A percentile compares a stretch with the other conserved stretches of the same genome.
Evolutionary conservation across 768 basidiomycete species (phyloP).

Genomic region (Boletus barrowsii): DNA sequence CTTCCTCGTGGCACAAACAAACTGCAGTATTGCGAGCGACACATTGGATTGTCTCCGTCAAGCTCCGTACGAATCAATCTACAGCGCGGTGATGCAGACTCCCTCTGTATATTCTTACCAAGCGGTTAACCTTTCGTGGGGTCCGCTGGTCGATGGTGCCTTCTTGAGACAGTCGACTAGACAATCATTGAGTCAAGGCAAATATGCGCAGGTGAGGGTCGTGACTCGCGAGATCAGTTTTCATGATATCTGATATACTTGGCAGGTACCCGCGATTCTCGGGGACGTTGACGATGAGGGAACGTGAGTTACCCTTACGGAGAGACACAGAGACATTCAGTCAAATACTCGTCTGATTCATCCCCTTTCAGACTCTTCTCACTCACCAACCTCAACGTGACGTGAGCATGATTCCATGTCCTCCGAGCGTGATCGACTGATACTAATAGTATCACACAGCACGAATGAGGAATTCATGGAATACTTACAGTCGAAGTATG

Average conservation of each 20-base stretch:
- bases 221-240: not conserved
- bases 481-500: slow-evolving; percentile 1
- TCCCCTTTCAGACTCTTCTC: slow-evolving; percentile 26
- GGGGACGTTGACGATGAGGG: slow-evolving; percentile 2
- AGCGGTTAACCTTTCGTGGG: slow-evolving; percentile 9
- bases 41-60: slow-evolving; percentile 17
- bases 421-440: not conserved
- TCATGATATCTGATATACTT: not conserved
- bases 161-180: not conserved
- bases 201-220: slow-evolving; percentile 26
- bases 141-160: slow-evolving; percentile 6
- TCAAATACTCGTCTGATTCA: not conserved
- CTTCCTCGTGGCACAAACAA: slow-evolving; percentile 8
- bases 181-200: slow-evolving; percentile 23
- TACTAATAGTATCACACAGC: not conserved
- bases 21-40: slow-evolving; percentile 9
- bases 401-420: slow-evolving; percentile 20
- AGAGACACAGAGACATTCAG: not conserved
- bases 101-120: slow-evolving; percentile 8
- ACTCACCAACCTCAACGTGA: slow-evolving; percentile 5
- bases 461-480: not conserved
- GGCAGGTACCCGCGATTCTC: not conserved
- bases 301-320: not conserved
- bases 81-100: slow-evolving; percentile 7
- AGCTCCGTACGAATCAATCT: slow-evolving; percentile 11